Percentiles rank a stretch among this genome's conserved stretches.
These are phyloP conservation scores for Hemileccinum hortonii DNA, from an alignment of 1,284 basidiomycete species.

Conservation along the genomic window DNA sequence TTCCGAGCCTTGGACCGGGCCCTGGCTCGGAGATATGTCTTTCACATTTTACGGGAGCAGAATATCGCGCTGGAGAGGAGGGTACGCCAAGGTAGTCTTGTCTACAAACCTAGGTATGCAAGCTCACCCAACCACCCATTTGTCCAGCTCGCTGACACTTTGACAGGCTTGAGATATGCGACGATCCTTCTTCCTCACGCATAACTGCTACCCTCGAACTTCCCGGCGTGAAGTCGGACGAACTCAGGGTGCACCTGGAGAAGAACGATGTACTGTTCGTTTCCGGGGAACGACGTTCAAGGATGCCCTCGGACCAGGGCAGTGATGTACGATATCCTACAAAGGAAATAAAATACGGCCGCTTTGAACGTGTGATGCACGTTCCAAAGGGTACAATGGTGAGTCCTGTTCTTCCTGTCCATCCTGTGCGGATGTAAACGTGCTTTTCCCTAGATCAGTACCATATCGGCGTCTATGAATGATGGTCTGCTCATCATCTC, in stretches of 20 bases:
- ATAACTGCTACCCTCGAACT: constrained; percentile 32
- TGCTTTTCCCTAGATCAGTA: constrained; percentile 27
- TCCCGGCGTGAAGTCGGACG: constrained; percentile 34
- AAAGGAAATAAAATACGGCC: constrained; percentile 34
- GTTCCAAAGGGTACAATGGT: constrained; percentile 37
- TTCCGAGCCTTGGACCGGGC: constrained; percentile 34
- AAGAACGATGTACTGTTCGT: constrained; percentile 23
- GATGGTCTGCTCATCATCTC: constrained; percentile 33
- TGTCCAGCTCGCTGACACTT: constrained; percentile 12
- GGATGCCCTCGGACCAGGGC: constrained; percentile 21
- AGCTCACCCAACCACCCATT: constrained; percentile 7
- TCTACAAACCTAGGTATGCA: constrained; percentile 35
- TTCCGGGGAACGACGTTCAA: constrained; percentile 27
- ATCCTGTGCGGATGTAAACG: constrained; percentile 6
- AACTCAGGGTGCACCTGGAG: constrained; percentile 30
- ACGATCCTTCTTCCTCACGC: constrained; percentile 31
- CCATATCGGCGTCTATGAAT: constrained; percentile 36
- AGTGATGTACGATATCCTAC: constrained; percentile 17
- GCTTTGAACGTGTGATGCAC: constrained; percentile 29
- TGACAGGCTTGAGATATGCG: constrained; percentile 32
- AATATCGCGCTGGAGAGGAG: constrained; percentile 23
- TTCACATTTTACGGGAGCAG: constrained; percentile 27
- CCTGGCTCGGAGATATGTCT: constrained; percentile 34
- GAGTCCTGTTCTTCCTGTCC: constrained; percentile 3
- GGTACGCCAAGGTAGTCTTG: constrained; percentile 28